Conservation (phyloP, 345 rosid species). For the Brassica rapa region DNA sequence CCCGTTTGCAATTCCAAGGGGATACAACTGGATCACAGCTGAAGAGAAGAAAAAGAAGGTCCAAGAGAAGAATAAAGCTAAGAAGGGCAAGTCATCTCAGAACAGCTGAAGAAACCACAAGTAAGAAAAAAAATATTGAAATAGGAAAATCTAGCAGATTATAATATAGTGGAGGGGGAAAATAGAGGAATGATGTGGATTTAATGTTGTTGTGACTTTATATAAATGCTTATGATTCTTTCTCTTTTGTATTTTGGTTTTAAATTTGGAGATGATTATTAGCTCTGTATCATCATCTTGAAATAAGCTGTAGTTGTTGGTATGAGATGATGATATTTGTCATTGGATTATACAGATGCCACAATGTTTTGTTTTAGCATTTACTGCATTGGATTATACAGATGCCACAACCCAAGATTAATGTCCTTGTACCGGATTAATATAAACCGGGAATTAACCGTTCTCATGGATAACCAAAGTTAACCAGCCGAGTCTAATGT, state of each 20-base stretch:
- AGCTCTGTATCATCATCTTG: conserved; percentile 13
- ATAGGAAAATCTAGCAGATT: conserved; percentile 38
- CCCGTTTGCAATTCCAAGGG: conserved; percentile 76
- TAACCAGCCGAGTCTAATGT: not conserved
- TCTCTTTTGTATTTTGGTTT: not conserved
- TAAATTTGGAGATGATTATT: not conserved
- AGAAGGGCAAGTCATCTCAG: conserved; percentile 48
- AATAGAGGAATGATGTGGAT: conserved; percentile 22
- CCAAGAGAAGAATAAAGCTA: conserved; percentile 86
- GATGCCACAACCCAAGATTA: conserved; percentile 48
- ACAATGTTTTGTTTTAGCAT: conserved; percentile 41
- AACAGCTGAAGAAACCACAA: conserved; percentile 33
- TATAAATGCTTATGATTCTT: conserved; percentile 36
- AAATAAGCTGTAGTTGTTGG: conserved; percentile 27
- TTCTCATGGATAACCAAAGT: not conserved
- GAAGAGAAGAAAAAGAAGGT: conserved; percentile 96
- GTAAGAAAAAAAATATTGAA: conserved; percentile 32
- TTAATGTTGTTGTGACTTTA: conserved; percentile 31
- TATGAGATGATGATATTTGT: conserved; percentile 19
- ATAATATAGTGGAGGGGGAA: conserved; percentile 27
- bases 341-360: conserved; percentile 68
- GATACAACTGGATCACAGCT: conserved; percentile 83
- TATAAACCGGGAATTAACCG: not conserved
- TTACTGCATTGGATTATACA: conserved; percentile 63
- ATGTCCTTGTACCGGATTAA: not conserved